A percentile compares a stretch with the other conserved stretches of the same genome.
These are phyloP conservation scores for Trifolium pratense DNA, from an alignment of 306 rosid genomes.

Conservation along the genomic window DNA sequence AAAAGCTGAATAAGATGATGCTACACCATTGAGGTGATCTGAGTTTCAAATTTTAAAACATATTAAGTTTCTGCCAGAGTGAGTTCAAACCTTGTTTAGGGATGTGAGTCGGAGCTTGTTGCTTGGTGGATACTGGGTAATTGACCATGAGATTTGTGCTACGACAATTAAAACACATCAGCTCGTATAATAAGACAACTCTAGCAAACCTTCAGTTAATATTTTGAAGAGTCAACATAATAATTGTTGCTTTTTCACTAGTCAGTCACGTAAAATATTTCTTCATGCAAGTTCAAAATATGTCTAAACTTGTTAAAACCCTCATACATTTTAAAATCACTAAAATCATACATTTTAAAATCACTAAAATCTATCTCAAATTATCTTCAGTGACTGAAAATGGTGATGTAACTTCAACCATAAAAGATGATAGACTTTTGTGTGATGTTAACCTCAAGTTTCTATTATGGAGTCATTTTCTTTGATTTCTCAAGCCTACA, in stretches of 20 bases:
- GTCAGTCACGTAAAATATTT: no score
- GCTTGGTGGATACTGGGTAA: slow-evolving; percentile 19
- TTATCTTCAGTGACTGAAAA: slow-evolving; percentile 19
- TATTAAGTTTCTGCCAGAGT: slow-evolving; percentile 19
- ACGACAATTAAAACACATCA: background rate
- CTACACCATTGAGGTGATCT: slow-evolving; percentile 11
- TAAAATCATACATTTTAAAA: no score
- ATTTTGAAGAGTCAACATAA: slow-evolving; percentile 7
- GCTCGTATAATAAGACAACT: slow-evolving; percentile 20
- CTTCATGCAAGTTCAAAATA: background rate
- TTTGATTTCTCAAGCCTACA: slow-evolving; percentile 6
- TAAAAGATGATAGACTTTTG: background rate
- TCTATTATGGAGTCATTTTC: slow-evolving; percentile 6
- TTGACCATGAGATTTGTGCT: background rate
- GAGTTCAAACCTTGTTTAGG: background rate
- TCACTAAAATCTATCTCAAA: slow-evolving; percentile 15
- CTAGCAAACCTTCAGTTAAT: slow-evolving; percentile 19
- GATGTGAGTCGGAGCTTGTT: slow-evolving; percentile 4
- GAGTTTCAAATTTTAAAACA: background rate
- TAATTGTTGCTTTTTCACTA: slow-evolving; percentile 2
- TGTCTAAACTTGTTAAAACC: slow-evolving; percentile 12
- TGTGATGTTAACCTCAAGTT: slow-evolving; percentile 9
- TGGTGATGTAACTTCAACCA: slow-evolving; percentile 1
- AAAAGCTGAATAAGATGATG: slow-evolving; percentile 20
- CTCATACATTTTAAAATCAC: slow-evolving; percentile 13